phyloP scores from a whole-genome alignment of 2,329 filamentous ascomycete species.

The Aspergillus pseudoterreus region DNA sequence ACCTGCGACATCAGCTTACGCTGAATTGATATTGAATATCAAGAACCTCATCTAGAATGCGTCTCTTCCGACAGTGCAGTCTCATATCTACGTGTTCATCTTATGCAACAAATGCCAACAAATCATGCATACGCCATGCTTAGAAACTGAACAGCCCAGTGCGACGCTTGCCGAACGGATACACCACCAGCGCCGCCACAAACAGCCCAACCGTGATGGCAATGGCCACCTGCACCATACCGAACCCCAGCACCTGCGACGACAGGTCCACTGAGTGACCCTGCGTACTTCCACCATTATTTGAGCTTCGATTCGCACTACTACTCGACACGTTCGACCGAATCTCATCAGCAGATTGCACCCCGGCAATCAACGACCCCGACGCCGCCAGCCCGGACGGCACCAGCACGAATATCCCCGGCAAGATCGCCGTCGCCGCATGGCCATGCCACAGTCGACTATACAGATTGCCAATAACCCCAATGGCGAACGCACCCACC shows the following conservation, averaged over 20 bases:
- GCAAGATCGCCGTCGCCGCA: slow-evolving; percentile 79
- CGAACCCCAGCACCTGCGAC: slow-evolving; percentile 44
- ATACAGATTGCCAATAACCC: slow-evolving; percentile 75
- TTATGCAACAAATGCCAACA: too few relatives aligned
- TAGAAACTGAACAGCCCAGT: slow-evolving; percentile 46
- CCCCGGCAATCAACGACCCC: slow-evolving; percentile 54
- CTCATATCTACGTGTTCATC: too few relatives aligned
- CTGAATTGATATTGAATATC: too few relatives aligned
- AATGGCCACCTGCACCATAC: slow-evolving; percentile 47
- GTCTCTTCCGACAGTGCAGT: too few relatives aligned
- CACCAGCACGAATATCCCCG: slow-evolving; percentile 74
- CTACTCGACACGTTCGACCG: slow-evolving; percentile 24
- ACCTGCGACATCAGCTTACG: too few relatives aligned
- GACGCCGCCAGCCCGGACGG: slow-evolving; percentile 53
- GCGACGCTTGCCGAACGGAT: slow-evolving; percentile 44
- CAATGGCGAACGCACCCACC: slow-evolving; percentile 71
- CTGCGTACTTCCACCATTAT: slow-evolving; percentile 2
- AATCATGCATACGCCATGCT: too few relatives aligned
- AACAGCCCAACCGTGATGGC: slow-evolving; percentile 47
- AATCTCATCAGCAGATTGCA: slow-evolving; percentile 56
- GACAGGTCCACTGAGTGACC: slow-evolving; percentile 21
- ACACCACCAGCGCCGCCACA: slow-evolving; percentile 44
- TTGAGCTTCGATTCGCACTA: not conserved
- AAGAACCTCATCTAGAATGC: too few relatives aligned
- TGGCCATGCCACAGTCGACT: slow-evolving; percentile 69